phyloP scores from a whole-genome alignment of 2,329 filamentous ascomycete genomes.

The Diaporthe citriasiana region DNA sequence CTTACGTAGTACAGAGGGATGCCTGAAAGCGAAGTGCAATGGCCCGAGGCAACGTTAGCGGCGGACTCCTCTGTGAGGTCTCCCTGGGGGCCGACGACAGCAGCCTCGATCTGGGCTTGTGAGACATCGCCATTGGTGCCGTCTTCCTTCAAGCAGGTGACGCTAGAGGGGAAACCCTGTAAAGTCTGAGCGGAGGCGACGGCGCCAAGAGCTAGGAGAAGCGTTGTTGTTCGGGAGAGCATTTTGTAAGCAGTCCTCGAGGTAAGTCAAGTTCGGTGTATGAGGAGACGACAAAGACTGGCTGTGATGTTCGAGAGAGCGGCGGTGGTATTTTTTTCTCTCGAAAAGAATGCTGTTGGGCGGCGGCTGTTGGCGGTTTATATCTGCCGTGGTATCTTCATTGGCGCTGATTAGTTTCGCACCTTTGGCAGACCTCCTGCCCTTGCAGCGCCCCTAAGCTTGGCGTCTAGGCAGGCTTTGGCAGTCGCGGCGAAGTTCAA shows the following conservation, averaged over 20 bases:
- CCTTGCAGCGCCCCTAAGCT: slow-evolving; percentile 1
- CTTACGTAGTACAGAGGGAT: neutral
- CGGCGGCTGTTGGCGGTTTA: neutral
- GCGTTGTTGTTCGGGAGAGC: neutral
- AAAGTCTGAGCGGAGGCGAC: neutral
- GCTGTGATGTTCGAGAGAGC: neutral
- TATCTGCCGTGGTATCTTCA: neutral
- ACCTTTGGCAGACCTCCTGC: neutral
- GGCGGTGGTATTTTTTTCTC: neutral
- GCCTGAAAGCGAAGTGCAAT: neutral
- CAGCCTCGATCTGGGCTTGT: neutral
- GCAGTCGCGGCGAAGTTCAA: too few species aligned
- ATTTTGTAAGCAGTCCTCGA: neutral
- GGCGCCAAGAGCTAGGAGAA: neutral
- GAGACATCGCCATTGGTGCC: neutral
- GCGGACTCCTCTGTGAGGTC: neutral
- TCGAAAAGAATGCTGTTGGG: neutral
- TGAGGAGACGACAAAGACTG: neutral
- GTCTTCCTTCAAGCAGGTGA: neutral
- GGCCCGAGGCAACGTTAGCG: neutral
- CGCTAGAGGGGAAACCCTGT: neutral
- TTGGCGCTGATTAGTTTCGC: neutral
- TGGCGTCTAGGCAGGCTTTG: neutral
- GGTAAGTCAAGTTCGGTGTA: neutral
- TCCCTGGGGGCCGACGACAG: neutral